Evolutionary conservation across 805 yeast species (phyloP), one percentile per base, ranked within the genome.

Genomic region (Metschnikowia matae): DNA sequence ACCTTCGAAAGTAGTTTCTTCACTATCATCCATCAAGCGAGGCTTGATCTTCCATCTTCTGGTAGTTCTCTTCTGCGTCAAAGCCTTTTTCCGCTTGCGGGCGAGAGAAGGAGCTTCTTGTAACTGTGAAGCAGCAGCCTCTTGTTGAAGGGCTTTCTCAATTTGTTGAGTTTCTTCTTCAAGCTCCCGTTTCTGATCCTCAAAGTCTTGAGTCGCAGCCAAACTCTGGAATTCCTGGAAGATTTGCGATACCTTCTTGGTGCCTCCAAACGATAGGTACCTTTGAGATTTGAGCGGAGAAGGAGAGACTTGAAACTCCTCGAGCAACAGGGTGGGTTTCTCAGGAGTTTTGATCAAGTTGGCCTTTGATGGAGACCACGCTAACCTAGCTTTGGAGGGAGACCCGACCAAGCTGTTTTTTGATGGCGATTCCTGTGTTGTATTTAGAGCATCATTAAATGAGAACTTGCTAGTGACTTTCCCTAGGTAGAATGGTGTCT

Each of bases 41-140:
- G 83, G 79, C 52, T 71, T 75, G 51, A 80, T 68, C 51, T 77
- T 79, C 64, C 75, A 73, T 46, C 82, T 67, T 48, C 81, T 66
- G 1, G 84, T 79, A 0, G 78, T 73, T 57, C 84, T 63, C 63
- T 80, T 80, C 40, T 76, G 79, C 0, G 83, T 79, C 50, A 69
- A 71, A 36, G 63, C 63, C 54, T 62, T 68, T 53, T 66, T 70
- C 33, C 58, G 55, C 37, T 43, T 51, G 6, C 44, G 42, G 17
- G 42, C 38, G 29, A 41, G n/a, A 3, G 32, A 26, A 3, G 52
- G 40, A 3, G 32, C 29, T 8, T 48, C 46, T 40, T 43, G 40
- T 26, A 44, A 39, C 17, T 42, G 47, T 1, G n/a, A 11, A 6
- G 29, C 26, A 13, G n/a, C 36, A 10, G 40, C 6, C 20, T 40